Base-by-base conservation (phyloP, 345 rosid genomes). In the Dipteronia dyeriana region DNA sequence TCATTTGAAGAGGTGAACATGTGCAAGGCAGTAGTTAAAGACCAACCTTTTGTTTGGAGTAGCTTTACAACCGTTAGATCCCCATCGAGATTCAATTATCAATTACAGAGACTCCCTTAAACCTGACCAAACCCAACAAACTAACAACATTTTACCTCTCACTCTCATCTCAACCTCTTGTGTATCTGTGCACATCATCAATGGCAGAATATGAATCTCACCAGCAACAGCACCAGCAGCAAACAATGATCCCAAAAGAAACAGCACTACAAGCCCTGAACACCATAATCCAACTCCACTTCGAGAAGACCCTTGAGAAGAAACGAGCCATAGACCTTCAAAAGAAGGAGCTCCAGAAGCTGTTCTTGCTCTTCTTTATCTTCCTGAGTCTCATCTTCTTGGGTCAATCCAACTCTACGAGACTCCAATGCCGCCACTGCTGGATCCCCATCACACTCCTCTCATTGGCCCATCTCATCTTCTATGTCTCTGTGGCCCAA, bases 221-320 rank as follows among this genome's bases (percentile, higher is more conserved):
- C 14, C 86, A 80, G 41, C 91, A 90, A 45, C 83, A 83, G 16
- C 86, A 82, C 47, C 91, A 90, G 39, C 83, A 83, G 16, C 86
- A 82, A 1, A 78, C 72, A 19, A 31, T 80, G 38, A 88, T 91
- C 83, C 92, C 97, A 0, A 94, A 87, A 80, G 99, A 96, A 79
- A 92, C 99, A 1, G 97, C 97, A 0, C 79, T 96, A 7, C 97
- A 96, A 80, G 98, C 98, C 3, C 74, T 96, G 4, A 96, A 94
- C 95, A 91, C 97, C 1, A 91, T 94, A 70, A 94, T 96, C 89
- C 98, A 94, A 73, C 98, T 94, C 84, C 99, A 96, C 41, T 96
- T 96, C 73, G 99, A 94, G 87, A 96, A 96, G 69, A 96, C 99
- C 81, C 89, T 96, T 0, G 99, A 96, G 82, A 96, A 94, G 73